phyloP scores from a whole-genome alignment of 495 filamentous ascomycete genomes.

The Neurospora terricola region DNA sequence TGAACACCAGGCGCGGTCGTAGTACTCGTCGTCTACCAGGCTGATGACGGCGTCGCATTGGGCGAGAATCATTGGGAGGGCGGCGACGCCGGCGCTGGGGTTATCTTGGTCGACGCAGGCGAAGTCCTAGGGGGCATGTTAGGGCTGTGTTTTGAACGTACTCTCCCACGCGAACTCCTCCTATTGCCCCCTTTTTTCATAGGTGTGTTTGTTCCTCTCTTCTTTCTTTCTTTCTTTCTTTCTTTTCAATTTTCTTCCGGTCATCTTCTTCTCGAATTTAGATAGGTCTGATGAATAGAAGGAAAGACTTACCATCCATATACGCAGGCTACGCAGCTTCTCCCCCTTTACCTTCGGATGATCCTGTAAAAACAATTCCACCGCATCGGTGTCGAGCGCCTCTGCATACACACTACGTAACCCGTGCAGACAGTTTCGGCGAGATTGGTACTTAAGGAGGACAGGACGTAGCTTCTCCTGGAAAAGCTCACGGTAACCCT shows the following conservation, averaged over 20 bases:
- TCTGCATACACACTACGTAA: conserved; percentile 12
- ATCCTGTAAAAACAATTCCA: conserved; percentile 7
- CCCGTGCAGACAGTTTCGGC: not conserved
- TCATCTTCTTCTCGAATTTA: too few relatives aligned
- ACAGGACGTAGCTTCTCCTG: conserved; percentile 20
- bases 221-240: too few relatives aligned
- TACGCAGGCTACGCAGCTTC: conserved; percentile 7
- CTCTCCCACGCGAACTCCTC: too few relatives aligned
- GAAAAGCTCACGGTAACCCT: conserved; percentile 22
- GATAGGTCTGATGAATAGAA: too few relatives aligned
- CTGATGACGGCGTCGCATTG: conserved; percentile 20
- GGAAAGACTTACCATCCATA: conserved; percentile 16
- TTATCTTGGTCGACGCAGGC: conserved; percentile 21
- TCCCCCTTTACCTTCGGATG: conserved; percentile 3
- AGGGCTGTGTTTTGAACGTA: not conserved
- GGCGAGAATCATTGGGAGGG: conserved; percentile 15
- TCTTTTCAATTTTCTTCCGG: too few relatives aligned
- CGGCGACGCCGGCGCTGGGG: conserved; percentile 8
- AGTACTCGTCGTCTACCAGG: conserved; percentile 11
- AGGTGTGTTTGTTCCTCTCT: too few relatives aligned
- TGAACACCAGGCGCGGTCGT: conserved; percentile 17
- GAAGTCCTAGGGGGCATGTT: conserved; percentile 7
- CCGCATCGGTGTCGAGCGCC: conserved; percentile 7
- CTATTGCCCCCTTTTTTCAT: too few relatives aligned
- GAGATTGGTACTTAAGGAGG: too few relatives aligned